These are phyloP conservation scores for Gryganskiella cystojenkinii DNA, from an alignment of 192 early-diverging fungal genomes.

Conservation along the genomic window DNA sequence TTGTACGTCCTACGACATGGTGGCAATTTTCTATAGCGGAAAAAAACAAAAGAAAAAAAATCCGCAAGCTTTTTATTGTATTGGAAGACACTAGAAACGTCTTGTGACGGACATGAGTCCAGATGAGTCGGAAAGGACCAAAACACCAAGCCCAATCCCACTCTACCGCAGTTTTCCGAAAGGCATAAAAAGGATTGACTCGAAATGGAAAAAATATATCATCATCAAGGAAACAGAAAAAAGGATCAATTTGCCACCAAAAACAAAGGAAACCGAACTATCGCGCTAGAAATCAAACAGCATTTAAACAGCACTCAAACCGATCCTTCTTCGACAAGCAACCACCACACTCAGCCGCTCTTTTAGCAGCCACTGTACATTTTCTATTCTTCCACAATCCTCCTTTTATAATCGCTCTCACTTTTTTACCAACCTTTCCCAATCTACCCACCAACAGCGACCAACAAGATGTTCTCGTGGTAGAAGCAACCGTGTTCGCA, in stretches of 20 bases:
- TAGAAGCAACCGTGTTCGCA: no score
- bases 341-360: no score
- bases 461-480: no score
- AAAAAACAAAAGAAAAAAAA: not conserved
- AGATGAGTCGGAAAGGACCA: conserved; percentile 20
- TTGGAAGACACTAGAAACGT: not conserved
- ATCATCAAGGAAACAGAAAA: no score
- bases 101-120: conserved; percentile 28
- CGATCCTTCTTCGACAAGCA: no score
- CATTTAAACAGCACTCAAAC: no score
- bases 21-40: conserved; percentile 6
- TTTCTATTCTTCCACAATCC: no score
- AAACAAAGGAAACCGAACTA: not conserved
- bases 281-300: not conserved
- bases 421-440: no score
- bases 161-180: conserved; percentile 22
- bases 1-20: no score
- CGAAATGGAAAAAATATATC: not conserved
- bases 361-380: no score
- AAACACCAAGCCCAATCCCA: not conserved
- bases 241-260: not conserved
- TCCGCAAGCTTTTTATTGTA: not conserved
- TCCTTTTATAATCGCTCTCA: no score
- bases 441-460: no score
- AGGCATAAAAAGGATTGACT: not conserved